Evolutionary conservation across 768 basidiomycete genomes (phyloP).

Genomic region (Paxillus rubicundulus): DNA sequence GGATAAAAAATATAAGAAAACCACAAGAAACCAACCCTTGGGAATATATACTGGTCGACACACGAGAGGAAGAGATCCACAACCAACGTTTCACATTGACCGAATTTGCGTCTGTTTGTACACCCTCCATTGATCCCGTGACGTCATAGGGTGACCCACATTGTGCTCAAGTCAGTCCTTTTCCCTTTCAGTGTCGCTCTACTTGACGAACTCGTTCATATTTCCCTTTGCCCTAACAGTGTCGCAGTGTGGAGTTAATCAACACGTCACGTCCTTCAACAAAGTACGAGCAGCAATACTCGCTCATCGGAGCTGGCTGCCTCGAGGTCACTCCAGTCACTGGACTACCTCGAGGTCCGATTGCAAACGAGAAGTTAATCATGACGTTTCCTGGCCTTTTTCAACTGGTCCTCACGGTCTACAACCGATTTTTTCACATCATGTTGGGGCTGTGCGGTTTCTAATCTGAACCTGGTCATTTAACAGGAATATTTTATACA

Average conservation of each 20-base stretch:
- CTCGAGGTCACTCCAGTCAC: neutral
- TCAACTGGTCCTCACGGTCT: neutral
- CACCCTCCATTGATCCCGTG: conserved; percentile 12
- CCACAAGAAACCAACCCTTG: neutral
- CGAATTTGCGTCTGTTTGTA: conserved; percentile 12
- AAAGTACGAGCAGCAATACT: neutral
- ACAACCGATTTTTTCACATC: neutral
- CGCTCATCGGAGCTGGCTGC: neutral
- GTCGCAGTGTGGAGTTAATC: neutral
- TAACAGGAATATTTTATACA: no score
- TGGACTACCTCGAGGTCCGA: neutral
- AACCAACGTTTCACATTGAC: neutral
- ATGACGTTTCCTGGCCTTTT: neutral
- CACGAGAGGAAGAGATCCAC: conserved; percentile 1
- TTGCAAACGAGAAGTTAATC: neutral
- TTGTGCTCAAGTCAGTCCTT: no score
- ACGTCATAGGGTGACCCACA: conserved; percentile 17
- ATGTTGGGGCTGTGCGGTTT: neutral
- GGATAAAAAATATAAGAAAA: neutral
- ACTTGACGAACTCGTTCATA: no score
- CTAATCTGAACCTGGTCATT: neutral
- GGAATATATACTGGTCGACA: conserved; percentile 15
- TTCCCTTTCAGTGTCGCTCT: no score
- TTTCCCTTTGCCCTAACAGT: no score
- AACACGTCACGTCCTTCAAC: neutral